Evolutionary conservation across 345 rosid genomes (phyloP).

Genomic region (Durio zibethinus): DNA sequence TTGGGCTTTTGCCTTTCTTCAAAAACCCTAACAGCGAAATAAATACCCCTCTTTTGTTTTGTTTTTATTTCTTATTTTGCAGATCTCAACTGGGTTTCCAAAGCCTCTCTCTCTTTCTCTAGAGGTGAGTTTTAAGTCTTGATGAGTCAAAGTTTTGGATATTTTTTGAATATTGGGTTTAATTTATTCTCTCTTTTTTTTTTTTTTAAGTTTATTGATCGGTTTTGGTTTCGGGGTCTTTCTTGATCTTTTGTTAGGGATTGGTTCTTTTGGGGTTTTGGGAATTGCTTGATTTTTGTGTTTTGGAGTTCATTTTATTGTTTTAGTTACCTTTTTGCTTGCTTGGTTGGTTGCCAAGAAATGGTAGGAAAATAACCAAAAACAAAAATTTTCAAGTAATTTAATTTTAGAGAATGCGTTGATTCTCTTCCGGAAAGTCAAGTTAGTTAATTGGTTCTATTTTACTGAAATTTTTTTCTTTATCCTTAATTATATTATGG

Average conservation of each 20-base stretch:
- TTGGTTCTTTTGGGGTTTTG: neutral
- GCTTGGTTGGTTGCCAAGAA: slow-evolving; percentile 27
- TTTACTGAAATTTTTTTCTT: neutral
- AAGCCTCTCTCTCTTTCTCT: slow-evolving; percentile 1
- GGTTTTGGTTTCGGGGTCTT: neutral
- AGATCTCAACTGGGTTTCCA: slow-evolving; percentile 27
- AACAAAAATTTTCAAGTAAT: neutral
- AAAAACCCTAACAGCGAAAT: slow-evolving; percentile 14
- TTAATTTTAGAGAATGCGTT: neutral
- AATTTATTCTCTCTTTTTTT: neutral
- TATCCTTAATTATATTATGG: neutral
- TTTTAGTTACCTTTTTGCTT: neutral
- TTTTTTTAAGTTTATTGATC: neutral
- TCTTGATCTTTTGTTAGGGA: slow-evolving; percentile 7
- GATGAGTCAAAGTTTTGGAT: slow-evolving; percentile 41
- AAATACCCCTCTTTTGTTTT: neutral
- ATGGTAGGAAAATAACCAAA: slow-evolving; percentile 16
- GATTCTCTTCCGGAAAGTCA: neutral
- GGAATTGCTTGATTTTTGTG: neutral
- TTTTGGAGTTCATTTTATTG: neutral
- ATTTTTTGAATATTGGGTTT: neutral
- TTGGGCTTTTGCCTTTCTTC: neutral
- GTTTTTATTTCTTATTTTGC: slow-evolving; percentile 6
- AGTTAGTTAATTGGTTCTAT: slow-evolving; percentile 10
- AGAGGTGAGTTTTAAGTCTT: slow-evolving; percentile 38